phyloP scores from a whole-genome alignment of 2,329 filamentous ascomycete genomes.

The Aspergillus brunneoviolaceus region DNA sequence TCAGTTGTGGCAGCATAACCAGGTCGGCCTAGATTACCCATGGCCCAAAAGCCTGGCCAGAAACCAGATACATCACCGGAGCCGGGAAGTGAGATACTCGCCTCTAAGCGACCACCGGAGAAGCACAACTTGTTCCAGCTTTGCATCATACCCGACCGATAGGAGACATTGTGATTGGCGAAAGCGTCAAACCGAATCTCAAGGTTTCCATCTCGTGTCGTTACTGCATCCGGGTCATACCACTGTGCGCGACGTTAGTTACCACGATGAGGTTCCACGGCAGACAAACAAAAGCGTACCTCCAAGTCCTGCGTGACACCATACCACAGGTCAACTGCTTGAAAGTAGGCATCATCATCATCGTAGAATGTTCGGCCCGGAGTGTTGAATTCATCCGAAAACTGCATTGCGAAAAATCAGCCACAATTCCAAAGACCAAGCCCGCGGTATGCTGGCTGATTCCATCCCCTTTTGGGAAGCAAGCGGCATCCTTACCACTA shows the following conservation, averaged over 20 bases:
- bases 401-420: conserved; percentile 38
- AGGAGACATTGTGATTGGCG: conserved; percentile 64
- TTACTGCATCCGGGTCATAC: conserved; percentile 68
- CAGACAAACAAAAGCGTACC: conserved; percentile 38
- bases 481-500: conserved; percentile 53
- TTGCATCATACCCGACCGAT: conserved; percentile 71
- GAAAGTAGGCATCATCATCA: conserved; percentile 67
- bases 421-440: conserved; percentile 7
- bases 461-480: background rate
- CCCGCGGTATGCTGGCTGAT: background rate
- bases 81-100: conserved; percentile 68
- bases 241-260: conserved; percentile 47
- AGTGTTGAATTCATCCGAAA: conserved; percentile 70
- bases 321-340: conserved; percentile 70
- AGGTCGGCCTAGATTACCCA: conserved; percentile 70
- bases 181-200: conserved; percentile 66
- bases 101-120: conserved; percentile 68
- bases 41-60: conserved; percentile 75
- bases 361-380: conserved; percentile 69
- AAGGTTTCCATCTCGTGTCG: conserved; percentile 61
- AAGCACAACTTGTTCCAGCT: conserved; percentile 74
- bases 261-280: background rate
- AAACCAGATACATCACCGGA: conserved; percentile 66
- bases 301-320: conserved; percentile 69
- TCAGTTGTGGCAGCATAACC: conserved; percentile 70